phyloP scores from a whole-genome alignment of 1,284 basidiomycete species.

The Rhodotorula sp. region DNA sequence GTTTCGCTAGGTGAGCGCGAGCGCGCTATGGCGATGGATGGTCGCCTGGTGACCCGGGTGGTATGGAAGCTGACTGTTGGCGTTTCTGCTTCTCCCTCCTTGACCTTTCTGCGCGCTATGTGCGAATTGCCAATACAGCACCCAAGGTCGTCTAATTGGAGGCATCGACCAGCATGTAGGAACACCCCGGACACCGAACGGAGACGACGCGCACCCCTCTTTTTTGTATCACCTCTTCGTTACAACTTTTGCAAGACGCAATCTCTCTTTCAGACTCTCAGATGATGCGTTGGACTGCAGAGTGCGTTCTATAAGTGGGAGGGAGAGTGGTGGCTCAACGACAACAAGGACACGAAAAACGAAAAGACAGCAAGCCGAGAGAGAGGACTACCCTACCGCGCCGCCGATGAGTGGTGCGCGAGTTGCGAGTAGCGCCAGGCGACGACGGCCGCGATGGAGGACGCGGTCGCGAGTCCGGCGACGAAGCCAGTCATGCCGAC shows the following conservation, averaged over 20 bases:
- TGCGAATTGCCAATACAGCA: not conserved
- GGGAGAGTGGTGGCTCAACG: not conserved
- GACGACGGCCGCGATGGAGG: not conserved
- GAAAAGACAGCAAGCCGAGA: not conserved
- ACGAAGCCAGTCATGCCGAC: slow-evolving; percentile 25
- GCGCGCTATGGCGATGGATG: not conserved
- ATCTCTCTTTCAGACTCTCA: too few species aligned
- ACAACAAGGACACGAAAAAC: too few species aligned
- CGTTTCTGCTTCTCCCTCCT: not conserved
- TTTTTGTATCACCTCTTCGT: not conserved
- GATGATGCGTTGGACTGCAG: too few species aligned
- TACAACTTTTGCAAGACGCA: too few species aligned
- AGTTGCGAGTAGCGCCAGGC: slow-evolving; percentile 1
- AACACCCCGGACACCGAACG: not conserved
- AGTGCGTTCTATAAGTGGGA: too few species aligned
- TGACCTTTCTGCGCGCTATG: too few species aligned
- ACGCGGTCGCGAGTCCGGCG: slow-evolving; percentile 19
- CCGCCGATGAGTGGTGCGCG: not conserved
- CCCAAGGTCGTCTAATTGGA: slow-evolving; percentile 23
- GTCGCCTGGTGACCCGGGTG: too few species aligned
- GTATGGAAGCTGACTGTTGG: not conserved
- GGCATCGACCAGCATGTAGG: not conserved
- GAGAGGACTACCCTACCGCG: not conserved
- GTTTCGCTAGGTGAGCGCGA: slow-evolving; percentile 52
- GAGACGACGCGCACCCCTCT: too few species aligned